phyloP scores from a whole-genome alignment of 495 filamentous ascomycete genomes.

The Penicillium paxilli region DNA sequence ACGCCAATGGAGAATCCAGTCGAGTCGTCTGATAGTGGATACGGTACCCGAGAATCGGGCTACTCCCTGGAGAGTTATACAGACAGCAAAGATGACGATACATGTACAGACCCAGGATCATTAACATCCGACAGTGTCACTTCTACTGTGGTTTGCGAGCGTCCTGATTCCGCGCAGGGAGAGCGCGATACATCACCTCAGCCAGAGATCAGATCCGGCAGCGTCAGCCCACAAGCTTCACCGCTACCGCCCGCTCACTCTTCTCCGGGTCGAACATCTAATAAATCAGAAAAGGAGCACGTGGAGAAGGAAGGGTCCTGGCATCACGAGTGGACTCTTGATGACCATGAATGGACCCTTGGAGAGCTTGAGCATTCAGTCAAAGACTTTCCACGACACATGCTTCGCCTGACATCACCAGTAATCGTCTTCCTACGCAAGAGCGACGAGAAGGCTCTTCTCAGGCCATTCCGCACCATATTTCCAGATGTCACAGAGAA shows the following conservation, averaged over 20 bases:
- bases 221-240: constrained; percentile 22
- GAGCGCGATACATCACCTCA: constrained; percentile 19
- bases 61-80: constrained; percentile 28
- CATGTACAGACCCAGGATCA: constrained; percentile 31
- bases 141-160: constrained; percentile 30
- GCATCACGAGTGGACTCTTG: constrained; percentile 46
- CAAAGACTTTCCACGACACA: constrained; percentile 42
- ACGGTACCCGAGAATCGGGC: constrained; percentile 31
- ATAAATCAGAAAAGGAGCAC: constrained; percentile 29
- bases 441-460: constrained; percentile 36
- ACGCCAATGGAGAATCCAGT: constrained; percentile 43
- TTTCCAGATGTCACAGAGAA: constrained; percentile 57
- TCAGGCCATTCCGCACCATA: constrained; percentile 54
- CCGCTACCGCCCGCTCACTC: constrained; percentile 11
- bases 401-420: constrained; percentile 47
- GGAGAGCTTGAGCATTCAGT: constrained; percentile 45
- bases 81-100: constrained; percentile 31
- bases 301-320: constrained; percentile 32
- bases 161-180: constrained; percentile 19
- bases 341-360: constrained; percentile 49
- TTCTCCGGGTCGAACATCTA: constrained; percentile 29
- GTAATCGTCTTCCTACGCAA: constrained; percentile 44
- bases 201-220: constrained; percentile 27
- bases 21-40: constrained; percentile 42
- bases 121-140: constrained; percentile 31